Conservation (phyloP, 805 yeast species). For the Saccharomycopsis guyanensis region DNA sequence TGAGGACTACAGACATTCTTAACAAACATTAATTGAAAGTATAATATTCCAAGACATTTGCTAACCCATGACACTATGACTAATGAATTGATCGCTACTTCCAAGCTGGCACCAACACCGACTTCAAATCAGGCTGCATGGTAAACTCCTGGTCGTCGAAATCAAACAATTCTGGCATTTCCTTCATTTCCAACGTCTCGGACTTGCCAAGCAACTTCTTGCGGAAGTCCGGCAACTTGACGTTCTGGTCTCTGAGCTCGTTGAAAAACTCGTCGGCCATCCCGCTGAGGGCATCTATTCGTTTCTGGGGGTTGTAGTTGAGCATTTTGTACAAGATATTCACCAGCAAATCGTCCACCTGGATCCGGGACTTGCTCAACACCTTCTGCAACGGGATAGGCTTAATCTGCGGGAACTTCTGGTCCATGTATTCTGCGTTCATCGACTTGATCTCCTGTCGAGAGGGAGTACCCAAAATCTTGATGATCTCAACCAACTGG, state of each 20-base stretch:
- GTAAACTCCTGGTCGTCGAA: conserved; percentile 39
- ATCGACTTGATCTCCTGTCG: conserved; percentile 85
- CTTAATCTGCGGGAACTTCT: conserved; percentile 83
- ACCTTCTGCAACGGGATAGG: conserved; percentile 47
- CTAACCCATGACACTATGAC: background rate
- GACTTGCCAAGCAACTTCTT: conserved; percentile 6
- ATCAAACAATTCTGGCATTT: conserved; percentile 39
- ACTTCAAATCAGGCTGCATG: conserved; percentile 31
- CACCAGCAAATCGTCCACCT: conserved; percentile 26
- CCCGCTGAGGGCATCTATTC: conserved; percentile 53
- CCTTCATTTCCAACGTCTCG: conserved; percentile 11
- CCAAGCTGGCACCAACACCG: conserved; percentile 33
- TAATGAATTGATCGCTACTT: background rate
- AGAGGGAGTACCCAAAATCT: conserved; percentile 91
- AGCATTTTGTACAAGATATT: conserved; percentile 45
- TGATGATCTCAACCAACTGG: conserved; percentile 93
- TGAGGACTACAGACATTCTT: background rate
- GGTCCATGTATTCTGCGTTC: conserved; percentile 98
- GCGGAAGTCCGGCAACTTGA: conserved; percentile 19
- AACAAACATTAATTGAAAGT: background rate
- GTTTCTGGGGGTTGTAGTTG: conserved; percentile 60
- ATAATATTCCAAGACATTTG: too few relatives aligned
- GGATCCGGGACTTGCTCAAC: conserved; percentile 46
- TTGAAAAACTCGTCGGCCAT: conserved; percentile 48
- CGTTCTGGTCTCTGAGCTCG: conserved; percentile 34